phyloP scores from a whole-genome alignment of 352 stramenopile species.

The Pythium phragmitis region DNA sequence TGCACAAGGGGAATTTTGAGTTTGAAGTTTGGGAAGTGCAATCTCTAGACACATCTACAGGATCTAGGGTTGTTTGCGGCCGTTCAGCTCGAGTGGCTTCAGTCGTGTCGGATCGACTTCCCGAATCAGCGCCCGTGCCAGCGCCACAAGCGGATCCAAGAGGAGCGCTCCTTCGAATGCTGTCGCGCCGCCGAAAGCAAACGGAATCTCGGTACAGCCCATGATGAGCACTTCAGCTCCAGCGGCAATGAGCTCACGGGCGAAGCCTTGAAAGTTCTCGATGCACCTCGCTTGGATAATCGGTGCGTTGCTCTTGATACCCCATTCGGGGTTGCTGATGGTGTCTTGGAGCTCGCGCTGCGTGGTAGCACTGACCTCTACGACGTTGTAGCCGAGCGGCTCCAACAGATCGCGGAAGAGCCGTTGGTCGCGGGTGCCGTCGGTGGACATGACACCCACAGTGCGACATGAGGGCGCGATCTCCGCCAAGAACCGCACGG shows the following conservation, averaged over 20 bases:
- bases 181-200: constrained; percentile 34
- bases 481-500: constrained; percentile 32
- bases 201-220: constrained; percentile 55
- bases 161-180: constrained; percentile 38
- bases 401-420: constrained; percentile 48
- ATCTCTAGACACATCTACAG: neutral
- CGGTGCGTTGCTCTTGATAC: constrained; percentile 52
- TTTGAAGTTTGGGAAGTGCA: no score
- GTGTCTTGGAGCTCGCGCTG: constrained; percentile 51
- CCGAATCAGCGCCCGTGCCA: constrained; percentile 50
- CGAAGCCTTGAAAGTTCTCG: constrained; percentile 43
- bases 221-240: constrained; percentile 45
- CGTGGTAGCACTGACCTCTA: constrained; percentile 34
- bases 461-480: constrained; percentile 26
- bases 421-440: constrained; percentile 35
- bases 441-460: constrained; percentile 48
- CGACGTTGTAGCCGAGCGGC: constrained; percentile 35
- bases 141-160: constrained; percentile 44
- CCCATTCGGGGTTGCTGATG: constrained; percentile 49
- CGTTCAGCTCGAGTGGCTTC: constrained; percentile 34
- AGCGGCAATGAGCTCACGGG: constrained; percentile 30
- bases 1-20: constrained; percentile 7
- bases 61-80: constrained; percentile 12
- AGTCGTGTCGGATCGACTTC: constrained; percentile 42
- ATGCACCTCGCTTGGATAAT: constrained; percentile 35